Evolutionary conservation across 192 early-diverging fungal genomes (phyloP), one percentile per base, ranked within the genome.

Genomic region (Podila epicladia): DNA sequence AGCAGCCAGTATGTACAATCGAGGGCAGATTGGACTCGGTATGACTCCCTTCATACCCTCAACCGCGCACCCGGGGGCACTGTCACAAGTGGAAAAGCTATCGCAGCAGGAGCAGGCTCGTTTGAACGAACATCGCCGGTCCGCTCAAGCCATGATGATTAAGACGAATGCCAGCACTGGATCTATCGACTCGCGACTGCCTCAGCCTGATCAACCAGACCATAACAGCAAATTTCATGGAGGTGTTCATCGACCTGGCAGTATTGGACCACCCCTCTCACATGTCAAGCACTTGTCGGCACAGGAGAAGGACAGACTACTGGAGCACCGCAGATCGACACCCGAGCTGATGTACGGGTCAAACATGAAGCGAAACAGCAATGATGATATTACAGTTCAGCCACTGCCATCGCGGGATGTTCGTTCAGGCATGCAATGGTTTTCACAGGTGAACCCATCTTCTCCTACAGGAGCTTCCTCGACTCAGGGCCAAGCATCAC

Each of bases 401-500:
- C 76, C 71, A 2, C 20, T 80, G 45, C 76, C 76, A 22, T 80
- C 76, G 50, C 69, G 71, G 5, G 76, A 73, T 67, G 55, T 66
- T 8, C 65, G 76, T 5, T 73, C 70, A 24, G 76, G 76, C 5
- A 67, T 68, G 65, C 70, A 72, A 17, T 80, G 76, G 76, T 80
- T 69, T 62, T 80, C 76, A 19, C 76, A 80, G 26, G 57, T 73
- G 17, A 73, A n/a, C 22, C 20, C 58, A 49, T 29, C 58, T 20
- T 58, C 32, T 8, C 37, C 38, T 6, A 45, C 35, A 3, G 62
- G 41, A 45, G 13, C 0, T 45, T 45, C 33, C 4, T 45, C 62
- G n/a, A 29, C 33, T 33, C 62, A 33, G 37, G 28, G 20, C 15
- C 48, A 41, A 9, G 22, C 1, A 20, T 32, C 15, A n/a, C 12